These are phyloP conservation scores for Diaporthe longicolla DNA, from an alignment of 2,329 filamentous ascomycete species.

Conservation along the genomic window DNA sequence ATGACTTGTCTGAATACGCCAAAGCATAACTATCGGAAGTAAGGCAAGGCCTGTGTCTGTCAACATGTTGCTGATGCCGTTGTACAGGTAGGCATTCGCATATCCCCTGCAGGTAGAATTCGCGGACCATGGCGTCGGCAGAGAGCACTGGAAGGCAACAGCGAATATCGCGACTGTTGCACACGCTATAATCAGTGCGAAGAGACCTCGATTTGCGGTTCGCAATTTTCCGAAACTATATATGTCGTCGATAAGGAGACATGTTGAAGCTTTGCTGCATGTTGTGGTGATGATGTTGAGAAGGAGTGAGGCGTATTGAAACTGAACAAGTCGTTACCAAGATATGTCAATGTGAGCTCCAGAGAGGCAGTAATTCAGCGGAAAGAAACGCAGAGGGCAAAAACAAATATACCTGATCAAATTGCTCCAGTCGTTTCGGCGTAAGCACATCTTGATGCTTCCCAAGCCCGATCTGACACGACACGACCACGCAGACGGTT, in stretches of 20 bases:
- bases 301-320: not conserved
- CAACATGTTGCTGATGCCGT: not conserved
- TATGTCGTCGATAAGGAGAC: not conserved
- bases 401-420: not conserved
- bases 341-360: not conserved
- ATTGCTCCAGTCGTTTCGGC: not conserved
- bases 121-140: not conserved
- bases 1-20: not conserved
- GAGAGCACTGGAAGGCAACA: not conserved
- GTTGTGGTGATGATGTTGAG: constrained; percentile 5
- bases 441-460: not conserved
- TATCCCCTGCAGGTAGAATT: not conserved
- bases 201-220: not conserved
- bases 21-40: not conserved
- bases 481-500: not conserved
- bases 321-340: not conserved
- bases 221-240: constrained; percentile 1
- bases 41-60: not conserved
- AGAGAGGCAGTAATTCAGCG: not conserved
- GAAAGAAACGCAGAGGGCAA: not conserved
- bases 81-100: not conserved
- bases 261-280: not conserved
- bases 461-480: not conserved
- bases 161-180: not conserved
- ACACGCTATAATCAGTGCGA: not conserved